Base-by-base conservation (phyloP, 148 eudicot genomes). In the Camellia lanceoleosa region DNA sequence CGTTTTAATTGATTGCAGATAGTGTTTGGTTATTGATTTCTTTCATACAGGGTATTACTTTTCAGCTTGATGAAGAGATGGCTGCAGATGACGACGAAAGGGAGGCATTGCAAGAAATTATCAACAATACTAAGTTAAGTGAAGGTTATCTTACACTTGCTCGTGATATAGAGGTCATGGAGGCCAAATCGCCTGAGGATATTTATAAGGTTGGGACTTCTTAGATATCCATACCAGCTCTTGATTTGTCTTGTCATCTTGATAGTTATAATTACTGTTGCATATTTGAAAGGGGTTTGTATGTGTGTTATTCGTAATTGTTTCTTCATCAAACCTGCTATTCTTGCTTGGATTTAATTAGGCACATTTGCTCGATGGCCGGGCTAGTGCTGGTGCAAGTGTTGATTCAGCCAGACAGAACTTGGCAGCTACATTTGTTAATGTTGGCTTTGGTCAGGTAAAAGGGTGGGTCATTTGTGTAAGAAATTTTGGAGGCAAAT, bases 161-260 rank as follows among this genome's bases (percentile, higher is more conserved):
- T 67, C 97, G 95, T 81, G 99, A 96, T 90, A 90, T 96, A 81
- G 99, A 96, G 86, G 99, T 96, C 85, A 94, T 96, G 98, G 99
- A 96, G 81, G 89, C 99, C 79, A 96, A 94, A 79, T 91, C 97
- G 78, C 98, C 98, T 5, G 98, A 94, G 82, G 98, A 96, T 83
- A 94, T 94, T 9, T 96, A 94, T 64, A 96, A 96, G 99, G 99
- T 95, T 68, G 58, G 73, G 12, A 59, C 71, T 19, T 14, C 23
- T 74, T 65, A 47, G 78, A 43, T 20, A 47, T 47, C 59, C 61
- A 5, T 55, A 11, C 60, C 77, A 8, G 30, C 23, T 81, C 47
- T 52, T 61, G 65, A 43, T 10, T 30, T 23, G 65, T 41, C 51
- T 5, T 38, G 51, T 1, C 41, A 5, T 18, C 44, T 54, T 49